A percentile compares a stretch with the other conserved stretches of the same genome.
Evolutionary conservation across 1,139 yeast species (phyloP).

Genomic region (Pichia sp.): DNA sequence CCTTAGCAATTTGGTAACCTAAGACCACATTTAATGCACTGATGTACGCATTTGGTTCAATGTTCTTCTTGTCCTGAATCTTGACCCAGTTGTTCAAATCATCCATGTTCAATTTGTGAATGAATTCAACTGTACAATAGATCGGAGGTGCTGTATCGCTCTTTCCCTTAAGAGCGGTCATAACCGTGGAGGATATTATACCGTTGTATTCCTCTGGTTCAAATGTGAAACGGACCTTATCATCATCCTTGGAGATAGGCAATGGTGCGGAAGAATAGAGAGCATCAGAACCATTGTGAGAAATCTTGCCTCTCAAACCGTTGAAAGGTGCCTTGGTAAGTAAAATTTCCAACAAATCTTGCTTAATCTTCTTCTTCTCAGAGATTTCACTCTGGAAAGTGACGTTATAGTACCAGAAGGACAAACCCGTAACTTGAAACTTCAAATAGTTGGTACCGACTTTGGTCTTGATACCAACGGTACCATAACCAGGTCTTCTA

Average conservation of each 20-base stretch:
- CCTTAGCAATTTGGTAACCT: constrained; percentile 19
- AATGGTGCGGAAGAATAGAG: constrained; percentile 15
- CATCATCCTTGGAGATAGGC: constrained; percentile 13
- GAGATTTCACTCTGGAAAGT: constrained; percentile 17
- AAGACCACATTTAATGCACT: constrained; percentile 18
- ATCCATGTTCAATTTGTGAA: constrained; percentile 17
- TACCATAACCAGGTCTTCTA: constrained; percentile 20
- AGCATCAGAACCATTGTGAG: constrained; percentile 20
- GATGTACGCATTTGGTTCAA: constrained; percentile 18
- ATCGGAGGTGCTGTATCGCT: constrained; percentile 9
- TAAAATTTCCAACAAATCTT: constrained; percentile 16
- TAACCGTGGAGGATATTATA: constrained; percentile 15
- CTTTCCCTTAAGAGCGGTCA: constrained; percentile 10
- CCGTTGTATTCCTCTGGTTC: constrained; percentile 16
- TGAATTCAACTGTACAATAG: constrained; percentile 17
- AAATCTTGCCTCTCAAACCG: constrained; percentile 11
- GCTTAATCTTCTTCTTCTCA: constrained; percentile 15
- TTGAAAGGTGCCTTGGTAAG: constrained; percentile 14
- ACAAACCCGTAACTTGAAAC: constrained; percentile 13
- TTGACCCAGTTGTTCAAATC: constrained; percentile 25
- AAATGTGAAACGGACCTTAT: constrained; percentile 14
- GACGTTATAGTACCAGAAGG: constrained; percentile 17
- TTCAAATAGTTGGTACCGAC: constrained; percentile 20
- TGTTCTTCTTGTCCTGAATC: constrained; percentile 24
- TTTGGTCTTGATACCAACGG: constrained; percentile 17